Evolutionary conservation across 163 green algal species (phyloP), one percentile per base, ranked within the genome.

Genomic region (Coccomyxa subellipsoidea): DNA sequence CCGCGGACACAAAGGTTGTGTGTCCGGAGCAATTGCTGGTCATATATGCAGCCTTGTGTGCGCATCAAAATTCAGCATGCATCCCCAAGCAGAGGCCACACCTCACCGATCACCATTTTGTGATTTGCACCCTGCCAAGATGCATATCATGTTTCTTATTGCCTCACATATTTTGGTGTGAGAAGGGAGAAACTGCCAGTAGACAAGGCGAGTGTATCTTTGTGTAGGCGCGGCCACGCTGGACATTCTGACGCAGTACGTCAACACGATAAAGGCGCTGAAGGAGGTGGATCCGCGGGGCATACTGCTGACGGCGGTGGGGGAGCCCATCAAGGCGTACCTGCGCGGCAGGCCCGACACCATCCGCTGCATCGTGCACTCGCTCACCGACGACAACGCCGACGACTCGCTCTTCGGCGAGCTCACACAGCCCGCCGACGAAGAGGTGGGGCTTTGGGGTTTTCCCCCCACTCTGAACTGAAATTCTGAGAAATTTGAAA

Each of bases 211-310:
- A 34, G 27, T 35, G 4, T 75, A 23, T 10, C 9, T 4, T 0
- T 0, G 9, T 81, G 83, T 90, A 88, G 93, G 93, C 53, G 96
- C 96, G n/a, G 87, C 92, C 21, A 98, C 96, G 8, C 71, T 78
- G 32, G 95, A 97, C 85, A 98, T 99, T 80, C 93, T 99, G 31
- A 78, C 93, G 80, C 92, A 96, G 77, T 99, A 98, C 83, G 89
- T 98, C 27, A 90, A 87, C 1, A 94, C 92, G 40, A 97, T 98
- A 78, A 87, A 86, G n/a, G 90, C 90, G 12, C 83, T 98, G 78
- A 81, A 84, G 0, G 79, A 93, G 27, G 78, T 98, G 1, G 96
- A 98, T 78, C 90, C 93, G 0, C 90, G 89, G 54, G 91, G 94
- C 25, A 82, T 90, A 31, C 83, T 98, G 76, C 89, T 98, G 70